A percentile compares a stretch with the other conserved stretches of the same genome.
Evolutionary conservation across 441 rosid species (phyloP).

Genomic region (Brassica balearica): DNA sequence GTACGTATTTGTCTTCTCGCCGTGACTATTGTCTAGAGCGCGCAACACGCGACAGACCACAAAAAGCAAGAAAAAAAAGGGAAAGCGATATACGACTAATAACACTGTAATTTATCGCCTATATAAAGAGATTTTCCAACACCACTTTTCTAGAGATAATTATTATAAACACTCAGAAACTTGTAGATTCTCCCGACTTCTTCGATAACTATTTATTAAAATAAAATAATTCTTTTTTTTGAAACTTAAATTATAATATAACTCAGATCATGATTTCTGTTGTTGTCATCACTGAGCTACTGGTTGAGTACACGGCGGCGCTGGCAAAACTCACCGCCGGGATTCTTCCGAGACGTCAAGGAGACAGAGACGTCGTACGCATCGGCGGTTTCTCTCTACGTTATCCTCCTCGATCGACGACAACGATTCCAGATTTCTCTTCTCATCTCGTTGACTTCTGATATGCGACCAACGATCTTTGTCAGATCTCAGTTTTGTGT

Average conservation of each 20-base stretch:
- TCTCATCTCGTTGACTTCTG: constrained; percentile 44
- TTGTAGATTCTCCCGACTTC: background rate
- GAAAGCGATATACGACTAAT: background rate
- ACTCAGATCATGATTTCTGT: constrained; percentile 48
- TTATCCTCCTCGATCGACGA: constrained; percentile 22
- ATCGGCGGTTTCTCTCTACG: constrained; percentile 34
- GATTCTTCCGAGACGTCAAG: constrained; percentile 42
- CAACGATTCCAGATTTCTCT: constrained; percentile 38
- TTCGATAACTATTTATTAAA: background rate
- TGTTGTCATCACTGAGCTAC: constrained; percentile 52
- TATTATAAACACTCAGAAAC: background rate
- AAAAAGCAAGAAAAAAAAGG: background rate
- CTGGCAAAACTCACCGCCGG: constrained; percentile 50
- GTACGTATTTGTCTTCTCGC: constrained; percentile 5
- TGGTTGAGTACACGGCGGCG: constrained; percentile 55
- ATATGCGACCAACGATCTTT: background rate
- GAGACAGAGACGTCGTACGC: constrained; percentile 4
- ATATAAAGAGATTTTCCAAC: background rate
- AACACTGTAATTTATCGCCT: background rate
- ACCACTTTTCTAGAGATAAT: background rate
- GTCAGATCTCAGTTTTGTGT: constrained; percentile 7
- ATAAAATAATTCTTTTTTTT: background rate
- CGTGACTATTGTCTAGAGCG: background rate
- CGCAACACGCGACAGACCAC: background rate
- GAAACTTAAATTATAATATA: too few species aligned